Base-by-base conservation (phyloP, 306 rosid species). In the Sphenostylis stenocarpa region DNA sequence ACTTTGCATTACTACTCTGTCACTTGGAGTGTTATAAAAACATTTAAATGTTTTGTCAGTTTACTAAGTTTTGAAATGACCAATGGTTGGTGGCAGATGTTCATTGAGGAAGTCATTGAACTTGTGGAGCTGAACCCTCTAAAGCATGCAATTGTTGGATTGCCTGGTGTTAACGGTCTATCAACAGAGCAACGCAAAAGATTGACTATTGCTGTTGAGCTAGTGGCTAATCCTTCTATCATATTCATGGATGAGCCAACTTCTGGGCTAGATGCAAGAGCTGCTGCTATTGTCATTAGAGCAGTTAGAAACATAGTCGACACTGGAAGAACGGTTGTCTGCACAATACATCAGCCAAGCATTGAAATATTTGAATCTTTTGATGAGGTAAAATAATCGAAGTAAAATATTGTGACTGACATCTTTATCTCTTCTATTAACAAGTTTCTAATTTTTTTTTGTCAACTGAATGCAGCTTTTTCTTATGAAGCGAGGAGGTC, bases 181-280 rank as follows among this genome's bases (percentile, higher is more conserved):
- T 85, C 89, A 0, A 88, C 84, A 1, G 89, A 85, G 76, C 88
- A 88, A 34, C 86, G 91, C 62, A 88, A 88, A 73, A 83, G 89
- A 73, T 57, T 88, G 75, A 85, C 89, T 19, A 84, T 88, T 55
- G 85, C 91, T 14, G 89, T 88, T 69, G 91, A 88, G 55, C 77
- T 88, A 38, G 88, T 88, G 67, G 89, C 88, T 0, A 88, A 88
- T 75, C 91, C 91, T 62, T 88, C 85, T 20, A 81, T 88, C 44
- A 88, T 88, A 62, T 88, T 88, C 85, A 85, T 88, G 91, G 91
- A 88, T 64, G 89, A 88, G 48, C 89, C 91, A 53, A 88, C 87
- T 67, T 88, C 89, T 17, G 91, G 91, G 17, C 57, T 87, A 47
- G 91, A 87, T 70, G 88, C 91, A 69, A 80, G 87, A 71, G 88